Conservation (phyloP, 306 rosid genomes). For the Quercus mongolica region DNA sequence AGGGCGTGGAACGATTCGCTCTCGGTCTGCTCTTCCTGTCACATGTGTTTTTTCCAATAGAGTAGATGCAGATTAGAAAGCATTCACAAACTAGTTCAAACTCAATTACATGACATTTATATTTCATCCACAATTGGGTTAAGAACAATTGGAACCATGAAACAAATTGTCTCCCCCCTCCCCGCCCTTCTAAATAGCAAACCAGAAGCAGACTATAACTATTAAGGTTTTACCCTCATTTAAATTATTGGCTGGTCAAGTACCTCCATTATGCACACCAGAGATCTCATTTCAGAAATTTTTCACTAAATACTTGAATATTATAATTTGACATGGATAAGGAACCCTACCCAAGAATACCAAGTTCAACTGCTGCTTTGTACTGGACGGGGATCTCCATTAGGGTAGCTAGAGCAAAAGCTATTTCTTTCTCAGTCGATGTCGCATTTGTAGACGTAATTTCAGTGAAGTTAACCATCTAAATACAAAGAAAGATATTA, state of each 20-base stretch:
- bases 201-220: too few species aligned
- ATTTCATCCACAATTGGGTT: too few species aligned
- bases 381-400: slow-evolving; percentile 93
- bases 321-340: not conserved
- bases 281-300: not conserved
- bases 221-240: too few species aligned
- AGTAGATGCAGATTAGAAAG: too few species aligned
- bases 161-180: too few species aligned
- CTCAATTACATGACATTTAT: too few species aligned
- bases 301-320: not conserved
- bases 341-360: slow-evolving; percentile 58
- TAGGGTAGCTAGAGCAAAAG: slow-evolving; percentile 89
- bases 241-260: not conserved
- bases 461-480: slow-evolving; percentile 81
- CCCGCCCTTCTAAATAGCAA: too few species aligned
- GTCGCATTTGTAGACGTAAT: slow-evolving; percentile 44
- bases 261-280: not conserved
- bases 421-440: slow-evolving; percentile 57
- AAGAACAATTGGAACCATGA: too few species aligned
- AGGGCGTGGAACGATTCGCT: too few species aligned
- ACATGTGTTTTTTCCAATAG: too few species aligned
- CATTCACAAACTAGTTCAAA: too few species aligned
- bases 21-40: too few species aligned
- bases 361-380: slow-evolving; percentile 63
- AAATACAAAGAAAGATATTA: not conserved